Percentiles rank a stretch among this genome's conserved stretches.
Evolutionary conservation across 2,329 filamentous ascomycete species (phyloP).

Genomic region (Allantophomopsis cytisporea): DNA sequence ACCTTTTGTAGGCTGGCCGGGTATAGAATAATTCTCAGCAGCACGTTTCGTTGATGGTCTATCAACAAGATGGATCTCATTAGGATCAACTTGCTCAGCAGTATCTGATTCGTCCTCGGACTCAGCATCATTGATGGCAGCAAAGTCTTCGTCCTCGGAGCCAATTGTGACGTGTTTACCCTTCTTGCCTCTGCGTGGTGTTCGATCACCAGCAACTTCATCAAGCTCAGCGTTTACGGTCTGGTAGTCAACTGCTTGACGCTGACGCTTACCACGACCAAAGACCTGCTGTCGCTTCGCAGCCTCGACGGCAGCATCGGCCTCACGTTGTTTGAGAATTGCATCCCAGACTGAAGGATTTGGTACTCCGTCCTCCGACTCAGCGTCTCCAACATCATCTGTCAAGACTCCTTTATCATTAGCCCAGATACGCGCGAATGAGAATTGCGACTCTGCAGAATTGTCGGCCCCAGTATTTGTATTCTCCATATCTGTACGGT

Average conservation of each 20-base stretch:
- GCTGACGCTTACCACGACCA: slow-evolving; percentile 62
- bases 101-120: slow-evolving; percentile 5
- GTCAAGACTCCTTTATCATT: slow-evolving; percentile 61
- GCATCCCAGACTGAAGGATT: slow-evolving; percentile 75
- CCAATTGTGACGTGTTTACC: no score
- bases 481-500: slow-evolving; percentile 69
- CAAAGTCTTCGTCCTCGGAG: slow-evolving; percentile 14
- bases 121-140: slow-evolving; percentile 13
- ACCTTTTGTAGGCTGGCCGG: neutral
- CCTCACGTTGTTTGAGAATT: slow-evolving; percentile 74
- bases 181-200: no score
- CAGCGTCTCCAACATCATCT: slow-evolving; percentile 40
- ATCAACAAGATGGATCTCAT: slow-evolving; percentile 4
- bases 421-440: slow-evolving; percentile 83
- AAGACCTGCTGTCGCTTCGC: slow-evolving; percentile 59
- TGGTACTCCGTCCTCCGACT: slow-evolving; percentile 37
- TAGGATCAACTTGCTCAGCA: neutral
- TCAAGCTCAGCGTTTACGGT: no score
- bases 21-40: slow-evolving; percentile 1
- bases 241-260: no score
- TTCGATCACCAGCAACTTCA: no score
- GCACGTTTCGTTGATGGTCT: neutral
- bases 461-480: slow-evolving; percentile 48
- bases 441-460: slow-evolving; percentile 67
- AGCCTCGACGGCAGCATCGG: slow-evolving; percentile 59